A percentile compares a stretch with the other conserved stretches of the same genome.
phyloP scores from a whole-genome alignment of 106 monocot species.

The Posidonia australis region DNA sequence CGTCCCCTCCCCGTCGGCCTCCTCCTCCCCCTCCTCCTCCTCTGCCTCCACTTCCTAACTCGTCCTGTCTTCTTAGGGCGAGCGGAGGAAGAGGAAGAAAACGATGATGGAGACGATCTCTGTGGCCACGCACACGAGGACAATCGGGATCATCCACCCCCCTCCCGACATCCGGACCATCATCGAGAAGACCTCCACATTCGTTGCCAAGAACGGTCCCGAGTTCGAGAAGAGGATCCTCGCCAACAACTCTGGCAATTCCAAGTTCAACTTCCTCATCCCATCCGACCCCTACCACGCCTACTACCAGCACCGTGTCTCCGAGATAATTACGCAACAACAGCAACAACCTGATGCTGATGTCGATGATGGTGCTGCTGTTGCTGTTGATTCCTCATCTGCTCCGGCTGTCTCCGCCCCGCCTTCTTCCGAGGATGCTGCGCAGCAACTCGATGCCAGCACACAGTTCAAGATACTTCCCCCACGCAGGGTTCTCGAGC shows the following conservation, averaged over 20 bases:
- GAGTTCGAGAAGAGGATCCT: slow-evolving; percentile 87
- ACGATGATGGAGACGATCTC: slow-evolving; percentile 23
- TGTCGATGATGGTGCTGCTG: neutral
- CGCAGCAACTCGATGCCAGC: slow-evolving; percentile 35
- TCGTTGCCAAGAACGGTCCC: slow-evolving; percentile 87
- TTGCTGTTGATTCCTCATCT: neutral
- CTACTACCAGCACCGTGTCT: slow-evolving; percentile 81
- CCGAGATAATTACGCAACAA: slow-evolving; percentile 35
- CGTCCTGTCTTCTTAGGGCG: too few relatives aligned
- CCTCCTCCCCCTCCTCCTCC: neutral
- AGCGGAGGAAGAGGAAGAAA: too few relatives aligned
- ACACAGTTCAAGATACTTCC: slow-evolving; percentile 40
- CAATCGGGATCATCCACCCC: slow-evolving; percentile 93
- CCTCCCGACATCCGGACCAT: slow-evolving; percentile 88
- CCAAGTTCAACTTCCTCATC: slow-evolving; percentile 83
- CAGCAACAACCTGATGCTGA: slow-evolving; percentile 10
- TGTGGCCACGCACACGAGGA: slow-evolving; percentile 81
- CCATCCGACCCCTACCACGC: slow-evolving; percentile 83
- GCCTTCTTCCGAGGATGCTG: slow-evolving; percentile 3
- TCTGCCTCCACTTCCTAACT: too few relatives aligned
- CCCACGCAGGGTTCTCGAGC: slow-evolving; percentile 51
- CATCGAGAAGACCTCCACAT: slow-evolving; percentile 87
- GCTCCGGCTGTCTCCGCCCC: neutral
- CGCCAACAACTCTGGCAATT: slow-evolving; percentile 62
- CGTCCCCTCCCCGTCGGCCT: too few relatives aligned